phyloP scores from a whole-genome alignment of 345 rosid species.

The Tarenaya hassleriana region DNA sequence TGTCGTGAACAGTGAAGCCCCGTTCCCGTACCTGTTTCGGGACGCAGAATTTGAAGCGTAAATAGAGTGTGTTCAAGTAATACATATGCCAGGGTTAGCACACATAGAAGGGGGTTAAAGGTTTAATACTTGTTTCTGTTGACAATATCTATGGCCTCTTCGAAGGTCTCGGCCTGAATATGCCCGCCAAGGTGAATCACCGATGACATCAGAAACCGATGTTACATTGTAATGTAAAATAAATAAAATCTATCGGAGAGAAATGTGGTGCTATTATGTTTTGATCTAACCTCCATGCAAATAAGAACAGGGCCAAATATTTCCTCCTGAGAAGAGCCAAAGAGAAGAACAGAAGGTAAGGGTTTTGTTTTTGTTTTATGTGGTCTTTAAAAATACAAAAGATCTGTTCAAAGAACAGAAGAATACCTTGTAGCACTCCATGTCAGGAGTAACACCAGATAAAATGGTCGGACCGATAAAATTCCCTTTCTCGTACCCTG shows the following conservation, averaged over 20 bases:
- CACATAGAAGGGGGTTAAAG: constrained; percentile 3
- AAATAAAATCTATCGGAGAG: neutral
- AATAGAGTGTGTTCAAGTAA: constrained; percentile 4
- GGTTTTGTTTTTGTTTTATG: neutral
- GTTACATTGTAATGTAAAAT: neutral
- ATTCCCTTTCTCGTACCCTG: constrained; percentile 83
- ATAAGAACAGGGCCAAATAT: constrained; percentile 97
- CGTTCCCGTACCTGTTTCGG: constrained; percentile 74
- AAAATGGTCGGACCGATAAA: constrained; percentile 92
- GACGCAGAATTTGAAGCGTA: no score
- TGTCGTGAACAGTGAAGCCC: constrained; percentile 84
- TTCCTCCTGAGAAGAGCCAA: constrained; percentile 65
- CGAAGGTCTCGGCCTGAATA: constrained; percentile 75
- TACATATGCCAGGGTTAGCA: neutral
- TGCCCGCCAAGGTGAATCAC: neutral
- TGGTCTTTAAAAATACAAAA: neutral
- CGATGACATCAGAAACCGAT: neutral
- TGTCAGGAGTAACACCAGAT: constrained; percentile 73
- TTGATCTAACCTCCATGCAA: constrained; percentile 66
- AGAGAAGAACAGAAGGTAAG: neutral
- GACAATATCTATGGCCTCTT: constrained; percentile 76
- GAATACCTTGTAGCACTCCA: constrained; percentile 95
- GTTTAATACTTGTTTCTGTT: constrained; percentile 65
- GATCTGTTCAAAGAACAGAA: neutral
- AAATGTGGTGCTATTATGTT: neutral